Conservation (phyloP, 2,329 filamentous ascomycete species). For the Fusarium stilboides region DNA sequence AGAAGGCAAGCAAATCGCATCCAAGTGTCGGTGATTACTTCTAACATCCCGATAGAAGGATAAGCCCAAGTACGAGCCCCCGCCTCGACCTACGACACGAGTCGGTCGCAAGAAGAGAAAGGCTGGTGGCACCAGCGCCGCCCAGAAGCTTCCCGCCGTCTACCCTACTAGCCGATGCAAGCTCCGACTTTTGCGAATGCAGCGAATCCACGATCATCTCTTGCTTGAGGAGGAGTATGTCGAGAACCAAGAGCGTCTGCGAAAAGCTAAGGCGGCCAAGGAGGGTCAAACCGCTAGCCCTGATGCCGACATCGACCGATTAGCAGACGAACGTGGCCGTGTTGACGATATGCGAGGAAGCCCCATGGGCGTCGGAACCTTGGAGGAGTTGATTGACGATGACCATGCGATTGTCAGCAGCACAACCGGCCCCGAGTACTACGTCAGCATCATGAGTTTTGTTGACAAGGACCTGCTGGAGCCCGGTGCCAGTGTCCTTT, state of each 20-base stretch:
- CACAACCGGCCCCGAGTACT: conserved; percentile 97
- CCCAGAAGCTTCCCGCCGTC: conserved; percentile 93
- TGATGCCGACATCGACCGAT: conserved; percentile 83
- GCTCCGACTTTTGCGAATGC: conserved; percentile 96
- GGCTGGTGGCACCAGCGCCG: conserved; percentile 91
- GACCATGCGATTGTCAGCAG: conserved; percentile 99
- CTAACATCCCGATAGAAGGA: conserved; percentile 80
- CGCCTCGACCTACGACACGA: conserved; percentile 95
- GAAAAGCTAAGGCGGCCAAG: conserved; percentile 89
- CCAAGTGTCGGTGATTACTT: background rate
- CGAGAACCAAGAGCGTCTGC: conserved; percentile 96
- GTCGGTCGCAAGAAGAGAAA: conserved; percentile 99
- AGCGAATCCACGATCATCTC: conserved; percentile 97
- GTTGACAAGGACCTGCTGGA: conserved; percentile 99
- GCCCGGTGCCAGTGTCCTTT: conserved; percentile 92
- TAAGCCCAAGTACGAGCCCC: conserved; percentile 99
- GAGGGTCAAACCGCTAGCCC: conserved; percentile 77
- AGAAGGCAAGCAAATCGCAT: conserved; percentile 77
- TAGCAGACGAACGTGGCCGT: conserved; percentile 93
- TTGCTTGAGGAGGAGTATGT: conserved; percentile 98
- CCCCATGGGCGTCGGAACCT: conserved; percentile 97
- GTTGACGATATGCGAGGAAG: conserved; percentile 99
- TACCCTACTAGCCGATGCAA: conserved; percentile 98
- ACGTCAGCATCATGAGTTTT: conserved; percentile 99
- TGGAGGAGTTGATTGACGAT: conserved; percentile 99